These are phyloP conservation scores for Blastocrithidia nonstop DNA, from an alignment of 208 protist species.

Conservation along the genomic window DNA sequence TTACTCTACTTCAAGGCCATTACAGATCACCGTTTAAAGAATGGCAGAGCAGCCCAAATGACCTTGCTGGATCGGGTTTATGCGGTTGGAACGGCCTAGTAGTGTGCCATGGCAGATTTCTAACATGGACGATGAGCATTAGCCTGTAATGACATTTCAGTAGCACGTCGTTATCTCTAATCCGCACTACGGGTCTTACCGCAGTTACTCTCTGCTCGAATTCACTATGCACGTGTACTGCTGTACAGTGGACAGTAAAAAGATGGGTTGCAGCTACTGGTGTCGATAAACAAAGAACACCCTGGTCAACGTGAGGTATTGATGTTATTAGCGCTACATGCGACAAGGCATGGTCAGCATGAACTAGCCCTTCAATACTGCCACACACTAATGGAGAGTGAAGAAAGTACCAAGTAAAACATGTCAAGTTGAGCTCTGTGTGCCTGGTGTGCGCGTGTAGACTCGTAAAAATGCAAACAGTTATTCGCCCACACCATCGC, in stretches of 20 bases:
- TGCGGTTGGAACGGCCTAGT: conserved; percentile 17
- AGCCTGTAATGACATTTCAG: conserved; percentile 29
- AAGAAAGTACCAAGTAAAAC: conserved; percentile 53
- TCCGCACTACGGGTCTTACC: conserved; percentile 38
- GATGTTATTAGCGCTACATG: conserved; percentile 51
- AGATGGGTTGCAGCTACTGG: conserved; percentile 37
- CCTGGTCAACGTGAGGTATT: conserved; percentile 67
- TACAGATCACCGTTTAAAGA: conserved; percentile 16
- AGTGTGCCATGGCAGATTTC: conserved; percentile 58
- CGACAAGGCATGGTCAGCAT: conserved; percentile 33
- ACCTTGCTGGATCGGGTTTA: conserved; percentile 41
- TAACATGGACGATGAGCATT: conserved; percentile 59
- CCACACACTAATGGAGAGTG: conserved; percentile 32
- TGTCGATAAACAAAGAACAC: conserved; percentile 30
- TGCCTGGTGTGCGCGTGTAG: conserved; percentile 52
- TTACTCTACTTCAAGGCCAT: conserved; percentile 68
- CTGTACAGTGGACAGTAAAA: conserved; percentile 20
- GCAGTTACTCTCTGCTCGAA: conserved; percentile 38
- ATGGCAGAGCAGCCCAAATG: conserved; percentile 14
- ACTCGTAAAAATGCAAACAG: conserved; percentile 20
- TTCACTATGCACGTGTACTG: conserved; percentile 62
- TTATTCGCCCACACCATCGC: conserved; percentile 22
- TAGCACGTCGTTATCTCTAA: conserved; percentile 37
- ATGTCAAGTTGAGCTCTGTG: conserved; percentile 43
- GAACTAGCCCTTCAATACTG: conserved; percentile 47